Conservation (phyloP, 108 stramenopile genomes). For the Hondaea fermentalgiana region DNA sequence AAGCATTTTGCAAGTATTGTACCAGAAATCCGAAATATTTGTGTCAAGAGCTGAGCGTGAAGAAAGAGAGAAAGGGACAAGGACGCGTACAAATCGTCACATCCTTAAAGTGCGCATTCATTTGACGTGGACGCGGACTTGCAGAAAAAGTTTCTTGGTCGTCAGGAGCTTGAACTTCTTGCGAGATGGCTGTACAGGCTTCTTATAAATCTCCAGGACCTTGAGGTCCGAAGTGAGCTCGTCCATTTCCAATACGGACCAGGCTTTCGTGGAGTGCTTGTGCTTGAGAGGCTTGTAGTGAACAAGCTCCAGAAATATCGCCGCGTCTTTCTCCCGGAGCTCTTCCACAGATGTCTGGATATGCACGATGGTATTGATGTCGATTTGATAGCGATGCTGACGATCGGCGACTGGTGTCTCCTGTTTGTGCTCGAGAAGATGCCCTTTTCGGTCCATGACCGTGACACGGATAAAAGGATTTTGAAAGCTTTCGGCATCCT, state of each 20-base stretch:
- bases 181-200: background rate
- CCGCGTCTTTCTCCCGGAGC: background rate
- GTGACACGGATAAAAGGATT: background rate
- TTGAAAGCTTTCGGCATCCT: background rate
- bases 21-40: too few species aligned
- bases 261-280: background rate
- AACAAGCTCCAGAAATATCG: background rate
- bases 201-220: background rate
- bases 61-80: too few species aligned
- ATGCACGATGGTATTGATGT: conserved; percentile 1
- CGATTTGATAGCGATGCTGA: background rate
- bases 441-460: background rate
- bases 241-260: background rate
- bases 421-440: background rate
- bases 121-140: background rate
- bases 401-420: background rate
- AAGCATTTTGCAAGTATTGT: too few species aligned
- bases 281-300: conserved; percentile 8
- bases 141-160: background rate
- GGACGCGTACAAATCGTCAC: too few species aligned
- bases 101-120: background rate
- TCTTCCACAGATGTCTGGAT: background rate
- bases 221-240: background rate
- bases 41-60: too few species aligned
- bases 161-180: conserved; percentile 8